Base-by-base conservation (phyloP, 768 basidiomycete genomes). In the Calocybe indica region DNA sequence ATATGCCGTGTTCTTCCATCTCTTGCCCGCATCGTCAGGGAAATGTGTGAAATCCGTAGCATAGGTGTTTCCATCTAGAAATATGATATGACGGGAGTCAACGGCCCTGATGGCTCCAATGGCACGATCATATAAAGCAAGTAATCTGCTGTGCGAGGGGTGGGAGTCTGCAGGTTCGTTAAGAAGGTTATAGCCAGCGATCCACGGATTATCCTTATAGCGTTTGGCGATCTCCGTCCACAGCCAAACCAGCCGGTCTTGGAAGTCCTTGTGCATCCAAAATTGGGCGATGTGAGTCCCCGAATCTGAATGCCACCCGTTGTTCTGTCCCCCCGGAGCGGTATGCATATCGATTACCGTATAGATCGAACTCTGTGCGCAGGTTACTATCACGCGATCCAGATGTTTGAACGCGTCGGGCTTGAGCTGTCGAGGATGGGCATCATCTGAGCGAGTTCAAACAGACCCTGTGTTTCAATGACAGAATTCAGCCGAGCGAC, bases 181-280 rank as follows among this genome's bases (percentile, higher is more conserved):
- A 36, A 92, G 68, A 3, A 82, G 83, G 66, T 91, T 92, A 66
- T 88, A 92, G 10, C 89, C 86, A 0, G 87, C 88, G 49, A 91
- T 80, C 88, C 88, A 90, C 48, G 77, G 71, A 62, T 91, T 85
- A 46, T 70, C 73, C 51, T 74, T 81, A 70, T 91, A 90, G 58
- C 84, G 85, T 59, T 69, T 70, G 1, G 88, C 84, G 37, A 89
- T 70, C 56, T 87, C 68, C 30, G 71, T 72, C 88, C 88, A 90
- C 35, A 91, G 74, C 79, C 81, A 81, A 43, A 88, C 60, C 5
- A 73, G 63, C 1, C 87, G 78, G 61, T 90, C 84, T 61, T 90
- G 87, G 71, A 88, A 84, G 61, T 89, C 86, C 55, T 80, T 87
- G 73, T 90, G 85, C 33, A 73, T 75, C 86, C 85, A 92, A 69